Evolutionary conservation across 495 filamentous ascomycete genomes (phyloP), one percentile per base, ranked within the genome.

Genomic region (Penicillium chermesinum): DNA sequence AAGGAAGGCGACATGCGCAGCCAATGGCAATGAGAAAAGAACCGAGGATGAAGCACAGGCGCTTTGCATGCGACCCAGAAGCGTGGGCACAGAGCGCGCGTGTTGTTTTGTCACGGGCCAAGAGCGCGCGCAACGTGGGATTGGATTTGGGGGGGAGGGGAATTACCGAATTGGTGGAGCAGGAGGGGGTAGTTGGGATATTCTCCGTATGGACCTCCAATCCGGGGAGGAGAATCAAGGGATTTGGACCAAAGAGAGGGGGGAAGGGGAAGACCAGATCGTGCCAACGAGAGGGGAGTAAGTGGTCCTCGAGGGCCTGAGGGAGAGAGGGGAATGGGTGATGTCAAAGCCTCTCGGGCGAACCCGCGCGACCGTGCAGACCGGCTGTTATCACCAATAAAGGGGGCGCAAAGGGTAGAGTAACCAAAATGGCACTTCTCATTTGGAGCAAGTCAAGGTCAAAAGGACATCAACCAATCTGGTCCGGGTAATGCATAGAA

Each of bases 61-160:
- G 48, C 48, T 48, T 54, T 54, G 50, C 55, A 58, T 53, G 49
- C 41, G 49, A 52, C 40, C 37, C 33, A 41, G 46, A 6, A 18
- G 19, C 13, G 35, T 10, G 39, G 36, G 51, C 21, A 30, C 15
- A 30, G 17, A 25, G 45, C 41, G 54, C 51, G 53, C 44, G 57
- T 50, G 55, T 62, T 59, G 49, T 62, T 59, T 59, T 53, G 52
- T 38, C 48, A 57, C 57, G 50, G 51, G 54, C 45, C 47, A 46
- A 47, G 46, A 25, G 56, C 53, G 53, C 59, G 57, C 59, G 49
- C 57, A 61, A 61, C 55, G 56, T 59, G 56, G 59, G 55, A 61
- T 61, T 52, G 54, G 52, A 51, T 52, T 35, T 48, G 30, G 46
- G 53, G 40, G 25, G 25, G 43, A 35, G 49, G 46, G 44, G 32